These are phyloP conservation scores for Monilinia fructicola DNA, from an alignment of 2,329 filamentous ascomycete species.

Conservation along the genomic window DNA sequence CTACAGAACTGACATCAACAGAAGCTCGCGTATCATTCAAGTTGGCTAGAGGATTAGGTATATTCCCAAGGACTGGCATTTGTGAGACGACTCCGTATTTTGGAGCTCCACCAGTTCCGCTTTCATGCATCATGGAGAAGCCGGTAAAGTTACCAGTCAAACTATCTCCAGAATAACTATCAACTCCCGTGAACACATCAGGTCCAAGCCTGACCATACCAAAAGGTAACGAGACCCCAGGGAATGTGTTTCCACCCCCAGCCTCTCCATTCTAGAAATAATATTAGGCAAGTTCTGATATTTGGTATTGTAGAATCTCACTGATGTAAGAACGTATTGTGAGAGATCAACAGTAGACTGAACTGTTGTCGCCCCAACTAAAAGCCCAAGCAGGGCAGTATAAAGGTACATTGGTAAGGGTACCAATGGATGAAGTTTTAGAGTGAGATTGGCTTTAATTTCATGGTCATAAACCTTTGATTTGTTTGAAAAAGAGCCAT, in stretches of 20 bases:
- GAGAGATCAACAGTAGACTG: constrained; percentile 18
- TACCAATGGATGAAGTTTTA: not conserved
- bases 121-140: constrained; percentile 64
- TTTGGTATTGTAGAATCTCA: not conserved
- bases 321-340: constrained; percentile 24
- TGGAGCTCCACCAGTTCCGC: constrained; percentile 65
- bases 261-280: constrained; percentile 15
- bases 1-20: constrained; percentile 54
- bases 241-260: constrained; percentile 26
- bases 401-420: constrained; percentile 12
- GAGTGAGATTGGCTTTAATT: not conserved
- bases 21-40: constrained; percentile 53
- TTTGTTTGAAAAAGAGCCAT: not conserved
- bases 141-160: constrained; percentile 54
- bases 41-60: constrained; percentile 55
- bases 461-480: not conserved
- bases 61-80: constrained; percentile 52
- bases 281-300: not conserved
- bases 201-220: constrained; percentile 29
- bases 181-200: constrained; percentile 45
- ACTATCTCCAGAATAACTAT: constrained; percentile 53
- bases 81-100: constrained; percentile 66
- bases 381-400: constrained; percentile 12
- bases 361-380: not conserved
- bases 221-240: constrained; percentile 27